Evolutionary conservation across 2,329 filamentous ascomycete species (phyloP).

Genomic region (Aspergillus flavus): DNA sequence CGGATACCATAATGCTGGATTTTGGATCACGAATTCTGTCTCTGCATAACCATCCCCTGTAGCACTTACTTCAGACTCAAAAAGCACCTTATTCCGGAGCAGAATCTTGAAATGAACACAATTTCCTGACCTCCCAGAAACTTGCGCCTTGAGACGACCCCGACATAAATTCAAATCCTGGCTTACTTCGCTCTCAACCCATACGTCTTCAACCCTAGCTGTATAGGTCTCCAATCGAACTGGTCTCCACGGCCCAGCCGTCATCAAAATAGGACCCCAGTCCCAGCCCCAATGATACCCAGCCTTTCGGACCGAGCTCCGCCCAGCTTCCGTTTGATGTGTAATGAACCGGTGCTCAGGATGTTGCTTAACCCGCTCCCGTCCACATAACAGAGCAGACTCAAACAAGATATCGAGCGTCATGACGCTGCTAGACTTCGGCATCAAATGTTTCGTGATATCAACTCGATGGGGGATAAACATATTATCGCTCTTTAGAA

Average conservation of each 20-base stretch:
- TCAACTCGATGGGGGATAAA: slow-evolving; percentile 71
- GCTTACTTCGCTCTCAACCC: slow-evolving; percentile 41
- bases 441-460: slow-evolving; percentile 56
- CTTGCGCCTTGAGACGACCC: slow-evolving; percentile 30
- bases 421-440: slow-evolving; percentile 35
- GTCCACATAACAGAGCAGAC: slow-evolving; percentile 46
- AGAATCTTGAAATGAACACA: not conserved
- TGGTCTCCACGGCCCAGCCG: slow-evolving; percentile 66
- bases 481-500: slow-evolving; percentile 76
- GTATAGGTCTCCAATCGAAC: slow-evolving; percentile 66
- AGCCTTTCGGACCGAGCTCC: slow-evolving; percentile 61
- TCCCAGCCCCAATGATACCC: slow-evolving; percentile 74
- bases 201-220: slow-evolving; percentile 61
- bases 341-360: slow-evolving; percentile 49
- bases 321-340: slow-evolving; percentile 46
- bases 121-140: not conserved
- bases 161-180: slow-evolving; percentile 43
- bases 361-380: slow-evolving; percentile 43
- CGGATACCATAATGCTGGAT: slow-evolving; percentile 60
- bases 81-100: not conserved
- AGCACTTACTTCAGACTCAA: not conserved
- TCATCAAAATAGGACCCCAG: slow-evolving; percentile 66
- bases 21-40: slow-evolving; percentile 37
- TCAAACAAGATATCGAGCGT: slow-evolving; percentile 52
- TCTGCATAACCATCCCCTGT: slow-evolving; percentile 34